Evolutionary conservation across 495 filamentous ascomycete species (phyloP).

Genomic region (Emericellopsis terricola): DNA sequence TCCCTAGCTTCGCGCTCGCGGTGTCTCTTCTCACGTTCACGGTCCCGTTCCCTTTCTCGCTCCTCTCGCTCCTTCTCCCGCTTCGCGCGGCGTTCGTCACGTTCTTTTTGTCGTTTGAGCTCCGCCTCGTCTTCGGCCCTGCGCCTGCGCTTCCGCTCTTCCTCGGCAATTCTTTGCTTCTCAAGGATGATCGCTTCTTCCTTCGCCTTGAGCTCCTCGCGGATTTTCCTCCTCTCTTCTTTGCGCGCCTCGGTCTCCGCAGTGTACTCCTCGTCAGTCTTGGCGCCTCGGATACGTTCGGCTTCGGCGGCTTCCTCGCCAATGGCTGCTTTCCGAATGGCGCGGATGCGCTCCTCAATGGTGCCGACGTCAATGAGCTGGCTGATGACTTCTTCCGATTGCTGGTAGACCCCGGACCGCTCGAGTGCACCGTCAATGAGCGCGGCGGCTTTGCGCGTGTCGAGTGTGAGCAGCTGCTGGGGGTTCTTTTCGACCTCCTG

Average conservation of each 20-base stretch:
- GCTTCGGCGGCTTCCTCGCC: conserved; percentile 51
- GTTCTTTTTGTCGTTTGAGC: conserved; percentile 32
- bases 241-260: conserved; percentile 47
- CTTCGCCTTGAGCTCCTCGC: conserved; percentile 44
- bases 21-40: conserved; percentile 14
- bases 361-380: conserved; percentile 45
- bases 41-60: conserved; percentile 26
- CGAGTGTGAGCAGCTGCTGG: conserved; percentile 48
- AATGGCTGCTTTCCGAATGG: conserved; percentile 52
- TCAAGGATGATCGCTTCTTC: conserved; percentile 48
- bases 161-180: conserved; percentile 40
- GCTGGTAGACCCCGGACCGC: conserved; percentile 63
- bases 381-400: conserved; percentile 48
- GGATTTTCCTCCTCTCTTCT: conserved; percentile 42
- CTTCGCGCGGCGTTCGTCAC: conserved; percentile 37
- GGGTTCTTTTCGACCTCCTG: conserved; percentile 71
- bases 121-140: conserved; percentile 38
- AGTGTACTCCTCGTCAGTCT: conserved; percentile 70
- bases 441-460: conserved; percentile 61
- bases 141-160: conserved; percentile 44
- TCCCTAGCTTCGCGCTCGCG: conserved; percentile 19
- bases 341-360: conserved; percentile 49
- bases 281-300: conserved; percentile 52
- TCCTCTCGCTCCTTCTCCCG: conserved; percentile 39
- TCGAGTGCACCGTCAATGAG: conserved; percentile 79